phyloP scores from a whole-genome alignment of 768 basidiomycete species.

The Boletus barrowsii region DNA sequence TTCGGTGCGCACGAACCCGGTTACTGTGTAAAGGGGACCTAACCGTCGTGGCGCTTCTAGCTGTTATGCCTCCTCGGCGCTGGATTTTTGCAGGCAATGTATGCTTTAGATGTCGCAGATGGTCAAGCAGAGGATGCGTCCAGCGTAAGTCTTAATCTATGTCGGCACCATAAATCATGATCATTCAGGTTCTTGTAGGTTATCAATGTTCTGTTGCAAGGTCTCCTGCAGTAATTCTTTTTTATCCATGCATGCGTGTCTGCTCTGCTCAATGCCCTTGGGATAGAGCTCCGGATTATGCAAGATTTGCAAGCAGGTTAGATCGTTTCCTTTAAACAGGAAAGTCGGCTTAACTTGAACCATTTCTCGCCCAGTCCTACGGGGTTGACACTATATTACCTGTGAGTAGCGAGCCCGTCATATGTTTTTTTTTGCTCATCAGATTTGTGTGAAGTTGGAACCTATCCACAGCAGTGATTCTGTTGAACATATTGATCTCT shows the following conservation, averaged over 20 bases:
- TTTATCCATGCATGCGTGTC: not conserved
- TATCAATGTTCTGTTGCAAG: constrained; percentile 71
- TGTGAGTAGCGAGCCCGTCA: constrained; percentile 46
- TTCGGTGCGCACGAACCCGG: constrained; percentile 49
- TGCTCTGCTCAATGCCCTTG: not conserved
- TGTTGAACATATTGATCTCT: constrained; percentile 94
- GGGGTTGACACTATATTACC: constrained; percentile 73
- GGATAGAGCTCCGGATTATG: constrained; percentile 63
- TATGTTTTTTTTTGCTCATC: not conserved
- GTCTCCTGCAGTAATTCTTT: constrained; percentile 64
- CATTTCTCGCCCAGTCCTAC: constrained; percentile 37
- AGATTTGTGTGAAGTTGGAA: constrained; percentile 58
- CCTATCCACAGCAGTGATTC: constrained; percentile 74
- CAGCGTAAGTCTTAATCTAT: constrained; percentile 37
- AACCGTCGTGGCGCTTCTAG: constrained; percentile 35
- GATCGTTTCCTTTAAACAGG: not conserved
- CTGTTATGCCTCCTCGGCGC: constrained; percentile 76
- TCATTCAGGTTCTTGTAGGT: constrained; percentile 40
- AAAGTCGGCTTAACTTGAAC: not conserved
- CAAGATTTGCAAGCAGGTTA: constrained; percentile 51
- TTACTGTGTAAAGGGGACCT: not conserved
- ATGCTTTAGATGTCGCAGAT: constrained; percentile 89
- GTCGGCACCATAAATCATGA: not conserved
- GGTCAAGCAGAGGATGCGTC: constrained; percentile 57
- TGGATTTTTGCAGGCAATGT: constrained; percentile 85